Base-by-base conservation (phyloP, 2,329 filamentous ascomycete genomes). In the Aspergillus floridensis region DNA sequence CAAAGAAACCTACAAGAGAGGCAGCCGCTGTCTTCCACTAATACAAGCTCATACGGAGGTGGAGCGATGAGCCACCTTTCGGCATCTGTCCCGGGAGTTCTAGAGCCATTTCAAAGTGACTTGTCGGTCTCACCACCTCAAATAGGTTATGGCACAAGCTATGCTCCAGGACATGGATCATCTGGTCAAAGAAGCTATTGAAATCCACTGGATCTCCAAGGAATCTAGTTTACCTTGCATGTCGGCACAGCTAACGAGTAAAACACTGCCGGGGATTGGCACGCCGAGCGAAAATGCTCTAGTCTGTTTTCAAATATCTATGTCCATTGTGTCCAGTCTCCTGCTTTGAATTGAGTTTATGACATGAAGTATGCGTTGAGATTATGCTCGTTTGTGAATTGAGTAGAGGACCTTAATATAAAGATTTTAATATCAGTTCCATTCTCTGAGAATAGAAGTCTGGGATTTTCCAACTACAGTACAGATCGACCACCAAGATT, bases 31-130 rank as follows among this genome's bases (percentile, higher is more conserved):
- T 67, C 51, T 50, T 59, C 61, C 29, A 66, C 65, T 14, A 32
- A 57, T 16, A 54, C 67, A 44, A 65, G 69, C 32, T 60, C 71
- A 10, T 69, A 70, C 52, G 63, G 65, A 49, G 60, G 63, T n/a
- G 59, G 56, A 31, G 29, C 65, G 11, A 62, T 72, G 48, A 47
- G 59, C 19, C 66, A 59, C 26, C 60, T 72, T 12, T 64, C 68
- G 12, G 64, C 68, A 38, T 64, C 72, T 44, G 60, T 74, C 47
- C 53, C 73, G 26, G 57, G 65, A 14, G 56, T 68, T 44, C 58
- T 75, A 56, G 71, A 76, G 53, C 61, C 73, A 3, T 70, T 74
- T 44, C 56, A 70, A 5, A 55, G 61, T 8, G 71, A 74, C 26
- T 19, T 74, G n/a, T 63, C 72, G 2, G 59, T 69, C 5, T 58